Evolutionary conservation across 306 rosid species (phyloP), one percentile per base, ranked within the genome.

Genomic region (Canavalia ensiformis): DNA sequence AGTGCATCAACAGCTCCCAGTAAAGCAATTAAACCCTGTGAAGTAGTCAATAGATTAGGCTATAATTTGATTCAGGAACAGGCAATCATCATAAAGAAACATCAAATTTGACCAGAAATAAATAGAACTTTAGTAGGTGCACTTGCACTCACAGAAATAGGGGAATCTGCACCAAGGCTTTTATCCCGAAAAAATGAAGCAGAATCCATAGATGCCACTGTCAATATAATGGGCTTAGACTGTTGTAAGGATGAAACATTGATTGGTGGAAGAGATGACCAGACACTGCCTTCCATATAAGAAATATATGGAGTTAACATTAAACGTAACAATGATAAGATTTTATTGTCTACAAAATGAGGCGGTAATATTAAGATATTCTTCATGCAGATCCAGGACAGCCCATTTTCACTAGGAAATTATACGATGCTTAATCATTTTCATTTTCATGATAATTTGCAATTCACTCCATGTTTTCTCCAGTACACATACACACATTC

Each of bases 141-240:
- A 80, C 69, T 83, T 72, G 72, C 18, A 83, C 98, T 79, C 82
- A 92, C 98, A 76, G 98, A 94, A 76, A 94, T 87, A 35, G 97
- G 97, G 66, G 97, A 92, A 74, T 94, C 92, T 41, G 98, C 98
- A 77, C 98, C 97, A 35, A 88, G 88, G 87, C 84, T 89, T 87
- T 90, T 90, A 86, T 94, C 97, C 56, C 95, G 97, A 81, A 94
- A 94, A 88, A 94, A 92, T n/a, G 97, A 94, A 80, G 95, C 94
- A 11, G 98, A 89, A 83, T 94, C 98, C 98, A 94, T 92, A 29
- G 98, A 92, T 8, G 95, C 95, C 68, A 87, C 83, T 0, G 92
- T 71, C 82, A 94, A 71, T 81, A 94, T 84, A 71, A 94, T 73
- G 42, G 97, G 89, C 88, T 91, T 94, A 55, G 92, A 59, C 65